Percentiles rank a stretch among this genome's conserved stretches.
phyloP scores from a whole-genome alignment of 2,329 filamentous ascomycete species.

The Fusarium sarcochroum region DNA sequence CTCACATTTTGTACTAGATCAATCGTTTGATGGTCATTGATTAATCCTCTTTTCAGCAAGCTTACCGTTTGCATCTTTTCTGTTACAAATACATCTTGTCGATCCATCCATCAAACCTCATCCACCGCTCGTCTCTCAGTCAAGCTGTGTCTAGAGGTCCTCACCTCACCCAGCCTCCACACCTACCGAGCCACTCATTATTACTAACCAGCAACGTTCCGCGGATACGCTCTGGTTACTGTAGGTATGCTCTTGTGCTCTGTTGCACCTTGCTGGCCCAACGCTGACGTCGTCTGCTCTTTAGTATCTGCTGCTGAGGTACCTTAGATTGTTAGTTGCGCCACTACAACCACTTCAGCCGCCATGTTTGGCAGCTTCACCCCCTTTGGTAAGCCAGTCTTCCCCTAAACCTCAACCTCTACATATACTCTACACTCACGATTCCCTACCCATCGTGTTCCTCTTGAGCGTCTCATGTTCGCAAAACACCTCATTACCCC shows the following conservation, averaged over 20 bases:
- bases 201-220: conserved; percentile 6
- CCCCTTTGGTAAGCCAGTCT: conserved; percentile 55
- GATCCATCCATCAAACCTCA: conserved; percentile 4
- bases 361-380: conserved; percentile 62
- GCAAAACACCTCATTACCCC: conserved; percentile 40
- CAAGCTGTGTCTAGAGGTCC: conserved; percentile 11
- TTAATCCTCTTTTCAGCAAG: conserved; percentile 2
- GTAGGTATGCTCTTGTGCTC: conserved; percentile 35
- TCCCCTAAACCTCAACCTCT: conserved; percentile 21
- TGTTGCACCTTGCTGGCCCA: conserved; percentile 23
- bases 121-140: conserved; percentile 13
- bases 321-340: conserved; percentile 38
- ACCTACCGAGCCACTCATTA: conserved; percentile 2
- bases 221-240: conserved; percentile 10
- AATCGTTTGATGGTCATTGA: conserved; percentile 5
- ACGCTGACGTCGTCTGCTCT: conserved; percentile 33
- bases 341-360: conserved; percentile 39
- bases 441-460: background rate
- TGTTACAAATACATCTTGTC: background rate
- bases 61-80: conserved; percentile 17
- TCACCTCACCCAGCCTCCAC: conserved; percentile 14
- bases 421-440: background rate
- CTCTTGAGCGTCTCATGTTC: conserved; percentile 15
- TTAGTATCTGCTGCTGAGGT: conserved; percentile 30
- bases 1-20: background rate